phyloP scores from a whole-genome alignment of 306 rosid species.

The Crataegus laevigata region DNA sequence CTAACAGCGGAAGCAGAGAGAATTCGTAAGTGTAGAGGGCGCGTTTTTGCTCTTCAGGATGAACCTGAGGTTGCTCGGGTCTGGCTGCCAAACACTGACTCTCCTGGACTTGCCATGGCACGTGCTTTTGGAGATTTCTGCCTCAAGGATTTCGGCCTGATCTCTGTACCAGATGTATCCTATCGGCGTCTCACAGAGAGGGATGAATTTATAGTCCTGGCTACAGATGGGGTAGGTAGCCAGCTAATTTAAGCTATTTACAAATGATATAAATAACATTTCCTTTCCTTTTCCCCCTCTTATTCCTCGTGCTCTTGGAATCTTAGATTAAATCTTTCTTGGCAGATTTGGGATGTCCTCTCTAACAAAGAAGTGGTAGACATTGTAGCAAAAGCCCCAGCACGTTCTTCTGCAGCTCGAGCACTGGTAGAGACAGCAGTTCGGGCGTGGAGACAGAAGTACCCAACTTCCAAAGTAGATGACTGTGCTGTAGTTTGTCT shows the following conservation, averaged over 20 bases:
- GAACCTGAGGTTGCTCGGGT: slow-evolving; percentile 96
- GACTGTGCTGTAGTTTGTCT: slow-evolving; percentile 97
- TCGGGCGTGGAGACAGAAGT: slow-evolving; percentile 71
- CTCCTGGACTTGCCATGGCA: slow-evolving; percentile 99
- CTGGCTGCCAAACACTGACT: slow-evolving; percentile 89
- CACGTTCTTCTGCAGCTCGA: slow-evolving; percentile 67
- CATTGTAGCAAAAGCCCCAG: slow-evolving; percentile 60
- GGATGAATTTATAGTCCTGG: slow-evolving; percentile 83
- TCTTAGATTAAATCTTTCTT: slow-evolving; percentile 6
- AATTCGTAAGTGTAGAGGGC: slow-evolving; percentile 81
- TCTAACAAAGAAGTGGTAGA: slow-evolving; percentile 94
- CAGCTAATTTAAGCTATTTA: slow-evolving; percentile 1
- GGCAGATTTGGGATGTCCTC: slow-evolving; percentile 94
- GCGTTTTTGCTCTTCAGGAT: slow-evolving; percentile 91
- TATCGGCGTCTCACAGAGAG: slow-evolving; percentile 55
- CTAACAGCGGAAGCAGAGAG: slow-evolving; percentile 87
- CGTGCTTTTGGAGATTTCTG: slow-evolving; percentile 98
- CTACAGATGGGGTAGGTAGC: slow-evolving; percentile 87
- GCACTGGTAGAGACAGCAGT: slow-evolving; percentile 81
- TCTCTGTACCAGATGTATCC: slow-evolving; percentile 89
- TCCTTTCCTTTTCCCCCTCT: neutral
- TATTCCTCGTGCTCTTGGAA: neutral
- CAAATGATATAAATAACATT: neutral
- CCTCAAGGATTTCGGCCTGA: slow-evolving; percentile 91
- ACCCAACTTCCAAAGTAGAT: slow-evolving; percentile 92